Conservation (phyloP, 139 green algal genomes). For the Coelastrella sp. region DNA sequence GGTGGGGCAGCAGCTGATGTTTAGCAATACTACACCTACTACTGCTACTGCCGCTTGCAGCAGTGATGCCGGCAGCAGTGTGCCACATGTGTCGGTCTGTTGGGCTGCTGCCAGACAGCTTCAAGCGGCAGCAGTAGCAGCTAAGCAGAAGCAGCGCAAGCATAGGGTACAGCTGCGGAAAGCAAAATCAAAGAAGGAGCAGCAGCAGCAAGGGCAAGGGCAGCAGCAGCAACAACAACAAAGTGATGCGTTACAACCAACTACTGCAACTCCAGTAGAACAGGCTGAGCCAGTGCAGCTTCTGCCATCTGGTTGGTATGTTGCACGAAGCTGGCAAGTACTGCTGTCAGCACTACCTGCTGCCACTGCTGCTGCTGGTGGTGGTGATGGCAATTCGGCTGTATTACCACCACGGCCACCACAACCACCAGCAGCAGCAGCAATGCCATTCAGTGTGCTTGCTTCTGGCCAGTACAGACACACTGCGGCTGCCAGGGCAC, state of each 20-base stretch:
- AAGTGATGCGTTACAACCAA: background rate
- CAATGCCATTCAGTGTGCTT: background rate
- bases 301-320: constrained; percentile 6
- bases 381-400: background rate
- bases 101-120: background rate
- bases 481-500: background rate
- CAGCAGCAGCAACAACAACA: constrained; percentile 5
- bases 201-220: background rate
- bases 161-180: background rate
- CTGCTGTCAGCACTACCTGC: constrained; percentile 3
- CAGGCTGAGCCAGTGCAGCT: background rate
- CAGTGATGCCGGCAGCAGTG: background rate
- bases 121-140: constrained; percentile 6
- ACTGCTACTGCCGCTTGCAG: background rate
- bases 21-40: background rate
- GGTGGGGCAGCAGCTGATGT: constrained; percentile 7
- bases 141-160: background rate
- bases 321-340: constrained; percentile 19
- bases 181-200: background rate
- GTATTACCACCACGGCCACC: background rate
- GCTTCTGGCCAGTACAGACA: background rate
- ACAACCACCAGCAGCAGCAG: background rate
- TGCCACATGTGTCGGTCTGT: background rate
- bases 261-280: constrained; percentile 7
- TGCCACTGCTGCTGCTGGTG: background rate